Base-by-base conservation (phyloP, 306 rosid genomes). In the Cicer arietinum region DNA sequence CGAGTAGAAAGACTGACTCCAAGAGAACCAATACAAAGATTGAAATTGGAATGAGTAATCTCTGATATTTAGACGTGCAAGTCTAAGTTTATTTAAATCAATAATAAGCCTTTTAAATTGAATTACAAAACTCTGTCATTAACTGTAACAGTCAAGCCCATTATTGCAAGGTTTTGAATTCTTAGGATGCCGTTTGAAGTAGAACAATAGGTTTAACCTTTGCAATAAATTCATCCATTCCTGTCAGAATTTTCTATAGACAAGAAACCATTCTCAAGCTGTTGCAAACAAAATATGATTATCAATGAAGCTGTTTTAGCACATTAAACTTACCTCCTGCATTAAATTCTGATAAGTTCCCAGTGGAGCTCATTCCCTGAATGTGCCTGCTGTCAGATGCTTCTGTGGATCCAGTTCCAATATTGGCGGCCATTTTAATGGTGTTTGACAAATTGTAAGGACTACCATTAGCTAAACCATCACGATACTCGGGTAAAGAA, bases 401-500 rank as follows among this genome's bases (percentile, higher is more conserved):
- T 76, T 88, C 92, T 47, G 80, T 68, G 58, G 84, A 63, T 76
- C 90, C 85, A 61, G 84, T 78, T 70, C 89, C 83, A 68, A 79
- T 72, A 79, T 63, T 87, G 82, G 84, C 61, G 73, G 85, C 82
- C 70, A 73, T 74, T 77, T 77, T 69, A 20, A 86, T 79, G 74
- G 85, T 58, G 75, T 84, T 84, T 53, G 83, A 50, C 62, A 77
- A 69, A 77, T 74, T 86, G 78, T 79, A 82, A 53, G 82, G 84
- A 82, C 77, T 79, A 42, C 89, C 88, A 81, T 80, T 86, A 50
- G 89, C 86, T 59, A 89, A 59, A 79, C 88, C 76, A 72, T 85
- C 91, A 44, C 79, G 84, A 74, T 83, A 81, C 77, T 91, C 94
- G 1, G 97, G 97, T 7, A 91, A 82, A 47, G 97, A 91, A 85